A percentile compares a stretch with the other conserved stretches of the same genome.
These are phyloP conservation scores for Ampelocalamus luodianensis DNA, from an alignment of 176 grass and related monocot species.

Conservation along the genomic window DNA sequence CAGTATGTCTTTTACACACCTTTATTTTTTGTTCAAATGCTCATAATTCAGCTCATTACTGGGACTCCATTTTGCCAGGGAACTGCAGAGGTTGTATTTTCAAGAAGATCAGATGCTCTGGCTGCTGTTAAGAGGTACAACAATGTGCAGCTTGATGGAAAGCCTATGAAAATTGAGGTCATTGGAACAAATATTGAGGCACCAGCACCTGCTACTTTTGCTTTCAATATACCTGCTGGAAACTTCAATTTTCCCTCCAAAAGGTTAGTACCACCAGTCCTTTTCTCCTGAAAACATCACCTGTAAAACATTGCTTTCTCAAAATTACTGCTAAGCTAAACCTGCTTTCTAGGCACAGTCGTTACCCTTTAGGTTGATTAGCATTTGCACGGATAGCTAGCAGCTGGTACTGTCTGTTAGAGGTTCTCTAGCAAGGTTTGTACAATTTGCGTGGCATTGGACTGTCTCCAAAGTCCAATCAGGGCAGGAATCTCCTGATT, in stretches of 20 bases:
- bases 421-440: slow-evolving; percentile 6
- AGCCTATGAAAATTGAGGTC: slow-evolving; percentile 75
- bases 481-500: background rate
- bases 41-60: slow-evolving; percentile 9
- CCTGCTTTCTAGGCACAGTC: background rate
- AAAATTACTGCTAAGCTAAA: background rate
- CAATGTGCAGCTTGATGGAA: slow-evolving; percentile 71
- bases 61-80: slow-evolving; percentile 47
- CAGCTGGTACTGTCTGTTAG: background rate
- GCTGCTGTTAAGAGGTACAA: slow-evolving; percentile 77
- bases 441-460: background rate
- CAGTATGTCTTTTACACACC: background rate
- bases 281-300: background rate
- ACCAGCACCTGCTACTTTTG: slow-evolving; percentile 31
- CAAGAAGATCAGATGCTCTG: slow-evolving; percentile 57
- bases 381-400: background rate
- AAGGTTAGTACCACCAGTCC: slow-evolving; percentile 44
- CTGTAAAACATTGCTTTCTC: background rate
- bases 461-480: background rate
- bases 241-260: slow-evolving; percentile 45
- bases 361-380: slow-evolving; percentile 27
- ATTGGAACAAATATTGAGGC: slow-evolving; percentile 57
- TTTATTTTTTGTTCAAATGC: slow-evolving; percentile 1
- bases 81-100: slow-evolving; percentile 75
- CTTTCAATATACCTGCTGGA: slow-evolving; percentile 27